Base-by-base conservation (phyloP, 2,329 filamentous ascomycete genomes). In the Escovopsis weberi region DNA sequence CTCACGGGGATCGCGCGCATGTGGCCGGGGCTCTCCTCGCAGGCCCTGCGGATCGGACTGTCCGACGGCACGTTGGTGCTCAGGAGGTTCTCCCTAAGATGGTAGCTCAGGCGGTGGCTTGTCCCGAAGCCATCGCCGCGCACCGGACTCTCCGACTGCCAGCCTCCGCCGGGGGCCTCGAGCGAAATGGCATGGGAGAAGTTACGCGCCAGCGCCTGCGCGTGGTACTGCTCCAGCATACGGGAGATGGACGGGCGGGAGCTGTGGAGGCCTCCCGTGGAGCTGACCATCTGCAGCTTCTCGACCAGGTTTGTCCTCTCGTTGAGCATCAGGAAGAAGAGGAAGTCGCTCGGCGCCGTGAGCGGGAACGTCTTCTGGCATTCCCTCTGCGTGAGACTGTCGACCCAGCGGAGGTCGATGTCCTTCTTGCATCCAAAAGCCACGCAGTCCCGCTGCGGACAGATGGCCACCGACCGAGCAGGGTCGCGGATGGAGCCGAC, bases 381-480 rank as follows among this genome's bases (percentile, higher is more conserved):
- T 45, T 71, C 67, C 46, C 70, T 65, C 11, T 62, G 58, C 4
- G 65, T 67, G 41, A 66, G 49, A 44, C 60, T 64, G 55, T 69
- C 64, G 41, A 67, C 59, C 54, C 74, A 82, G 53, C 80, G 75
- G 34, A 82, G 60, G 52, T 82, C 78, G 41, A 82, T 73, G 1
- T 77, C 74, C 7, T 69, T 65, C 11, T 69, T 68, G 48, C 74
- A 80, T 12, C 78, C 78, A 60, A 81, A 82, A 8, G 76, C 78
- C 32, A 80, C 72, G 49, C 75, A 80, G 40, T 69, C 68, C 38
- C 74, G 67, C 44, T 78, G 72, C n/a, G 78, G 78, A 49, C 74
- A 80, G 32, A 82, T 72, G 1, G 78, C 72, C 9, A 82, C 69
- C 34, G 74, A 79, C n/a, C 73, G 69, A 11, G 79, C 78, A 12